Evolutionary conservation across 1,284 basidiomycete genomes (phyloP).

Genomic region (Leccinum subrobustum): DNA sequence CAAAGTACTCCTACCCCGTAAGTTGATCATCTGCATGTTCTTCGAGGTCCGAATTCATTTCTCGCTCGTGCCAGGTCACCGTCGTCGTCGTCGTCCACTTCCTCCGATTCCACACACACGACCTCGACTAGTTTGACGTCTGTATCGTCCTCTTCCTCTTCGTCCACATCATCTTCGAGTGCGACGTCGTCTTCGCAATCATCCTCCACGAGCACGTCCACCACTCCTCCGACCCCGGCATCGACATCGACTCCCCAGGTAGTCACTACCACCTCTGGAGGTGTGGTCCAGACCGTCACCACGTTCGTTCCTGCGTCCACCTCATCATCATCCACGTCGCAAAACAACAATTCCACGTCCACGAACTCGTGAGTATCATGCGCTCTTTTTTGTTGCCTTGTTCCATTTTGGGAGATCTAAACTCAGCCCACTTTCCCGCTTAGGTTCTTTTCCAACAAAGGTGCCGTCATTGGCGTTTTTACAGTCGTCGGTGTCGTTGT

Average conservation of each 20-base stretch:
- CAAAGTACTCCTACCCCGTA: background rate
- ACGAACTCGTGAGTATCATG: slow-evolving; percentile 28
- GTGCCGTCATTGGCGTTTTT: slow-evolving; percentile 69
- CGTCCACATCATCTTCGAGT: background rate
- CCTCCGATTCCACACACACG: background rate
- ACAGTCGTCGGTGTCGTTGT: slow-evolving; percentile 62
- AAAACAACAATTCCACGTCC: background rate
- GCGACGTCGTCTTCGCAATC: background rate
- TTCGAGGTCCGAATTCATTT: background rate
- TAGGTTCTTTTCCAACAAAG: slow-evolving; percentile 71
- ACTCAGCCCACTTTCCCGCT: slow-evolving; percentile 9
- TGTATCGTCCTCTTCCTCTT: slow-evolving; percentile 10
- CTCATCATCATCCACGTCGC: slow-evolving; percentile 1
- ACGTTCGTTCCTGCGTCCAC: slow-evolving; percentile 1
- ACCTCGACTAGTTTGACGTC: slow-evolving; percentile 9
- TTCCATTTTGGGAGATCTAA: background rate
- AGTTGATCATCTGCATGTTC: background rate
- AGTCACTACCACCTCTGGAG: slow-evolving; percentile 15
- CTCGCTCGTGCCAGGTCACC: background rate
- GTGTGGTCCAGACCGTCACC: slow-evolving; percentile 8
- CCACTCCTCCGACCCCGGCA: background rate
- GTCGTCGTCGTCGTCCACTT: background rate
- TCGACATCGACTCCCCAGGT: slow-evolving; percentile 4
- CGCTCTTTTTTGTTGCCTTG: background rate
- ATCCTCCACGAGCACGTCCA: slow-evolving; percentile 9